phyloP scores from a whole-genome alignment of 495 filamentous ascomycete species.

The Trichoderma asperelloides region DNA sequence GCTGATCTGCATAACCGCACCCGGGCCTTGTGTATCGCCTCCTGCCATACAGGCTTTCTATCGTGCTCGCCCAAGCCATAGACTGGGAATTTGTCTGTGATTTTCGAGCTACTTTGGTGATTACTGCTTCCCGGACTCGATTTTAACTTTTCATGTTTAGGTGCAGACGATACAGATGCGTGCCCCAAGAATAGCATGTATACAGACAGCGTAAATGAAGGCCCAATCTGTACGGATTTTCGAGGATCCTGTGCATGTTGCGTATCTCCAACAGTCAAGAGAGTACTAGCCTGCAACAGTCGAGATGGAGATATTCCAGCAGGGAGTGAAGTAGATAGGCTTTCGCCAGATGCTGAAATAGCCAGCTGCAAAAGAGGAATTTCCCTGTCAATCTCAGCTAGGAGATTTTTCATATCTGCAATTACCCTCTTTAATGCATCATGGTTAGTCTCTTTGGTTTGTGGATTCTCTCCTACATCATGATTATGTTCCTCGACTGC shows the following conservation, averaged over 20 bases:
- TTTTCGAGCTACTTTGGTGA: not conserved
- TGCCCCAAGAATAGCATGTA: slow-evolving; percentile 96
- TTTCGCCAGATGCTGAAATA: slow-evolving; percentile 90
- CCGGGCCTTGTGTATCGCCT: slow-evolving; percentile 90
- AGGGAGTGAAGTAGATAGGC: slow-evolving; percentile 66
- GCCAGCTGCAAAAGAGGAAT: slow-evolving; percentile 91
- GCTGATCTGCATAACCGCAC: slow-evolving; percentile 62
- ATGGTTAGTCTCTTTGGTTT: not conserved
- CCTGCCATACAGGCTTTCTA: slow-evolving; percentile 86
- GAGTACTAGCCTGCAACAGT: slow-evolving; percentile 85
- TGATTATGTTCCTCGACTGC: slow-evolving; percentile 50
- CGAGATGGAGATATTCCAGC: slow-evolving; percentile 83
- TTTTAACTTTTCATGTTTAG: slow-evolving; percentile 43
- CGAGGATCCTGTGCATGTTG: slow-evolving; percentile 62
- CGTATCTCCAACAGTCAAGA: slow-evolving; percentile 80
- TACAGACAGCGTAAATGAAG: slow-evolving; percentile 77
- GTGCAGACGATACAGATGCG: slow-evolving; percentile 29
- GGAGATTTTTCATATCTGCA: slow-evolving; percentile 63
- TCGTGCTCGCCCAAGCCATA: slow-evolving; percentile 40
- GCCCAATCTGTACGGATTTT: slow-evolving; percentile 72
- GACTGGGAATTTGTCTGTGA: slow-evolving; percentile 16
- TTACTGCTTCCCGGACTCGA: slow-evolving; percentile 17
- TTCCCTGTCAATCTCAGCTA: slow-evolving; percentile 79
- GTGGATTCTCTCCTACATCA: not conserved
- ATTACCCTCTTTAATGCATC: slow-evolving; percentile 47